Conservation (phyloP, 208 protist species). For the Vickermania spadyakhi region DNA sequence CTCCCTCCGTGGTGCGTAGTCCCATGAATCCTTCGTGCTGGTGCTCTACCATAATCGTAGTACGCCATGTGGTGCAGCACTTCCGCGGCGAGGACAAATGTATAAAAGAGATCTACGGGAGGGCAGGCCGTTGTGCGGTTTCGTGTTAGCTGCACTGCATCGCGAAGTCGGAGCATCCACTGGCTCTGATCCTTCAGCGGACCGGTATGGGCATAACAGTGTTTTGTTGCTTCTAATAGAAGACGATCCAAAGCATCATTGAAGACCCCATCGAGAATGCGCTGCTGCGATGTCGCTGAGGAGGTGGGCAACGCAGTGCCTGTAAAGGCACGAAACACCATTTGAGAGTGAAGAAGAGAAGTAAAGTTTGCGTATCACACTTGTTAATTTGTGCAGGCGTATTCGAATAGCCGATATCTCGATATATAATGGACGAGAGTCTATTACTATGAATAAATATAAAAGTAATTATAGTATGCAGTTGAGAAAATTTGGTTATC, state of each 20-base stretch:
- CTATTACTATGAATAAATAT: no score
- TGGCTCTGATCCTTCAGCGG: neutral
- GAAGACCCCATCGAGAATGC: constrained; percentile 11
- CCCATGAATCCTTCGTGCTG: neutral
- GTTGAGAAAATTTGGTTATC: no score
- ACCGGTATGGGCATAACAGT: constrained; percentile 4
- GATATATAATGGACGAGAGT: no score
- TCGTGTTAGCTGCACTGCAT: constrained; percentile 23
- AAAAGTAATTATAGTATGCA: no score
- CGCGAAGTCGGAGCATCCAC: constrained; percentile 18
- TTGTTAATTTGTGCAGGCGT: no score
- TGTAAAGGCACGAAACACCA: neutral
- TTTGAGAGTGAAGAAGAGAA: no score
- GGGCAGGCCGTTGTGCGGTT: constrained; percentile 8
- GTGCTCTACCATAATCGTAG: constrained; percentile 1
- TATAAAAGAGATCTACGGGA: constrained; percentile 26
- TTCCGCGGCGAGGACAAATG: constrained; percentile 12
- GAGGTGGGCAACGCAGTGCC: neutral
- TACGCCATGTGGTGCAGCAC: neutral
- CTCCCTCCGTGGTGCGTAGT: no score
- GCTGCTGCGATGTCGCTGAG: neutral
- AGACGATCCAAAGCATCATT: constrained; percentile 26
- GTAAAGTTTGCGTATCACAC: no score
- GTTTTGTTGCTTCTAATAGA: constrained; percentile 20
- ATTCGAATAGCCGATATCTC: no score